Percentiles rank a stretch among this genome's conserved stretches.
phyloP scores from a whole-genome alignment of 164 flowering plant genomes.

The Vitis rupestris region DNA sequence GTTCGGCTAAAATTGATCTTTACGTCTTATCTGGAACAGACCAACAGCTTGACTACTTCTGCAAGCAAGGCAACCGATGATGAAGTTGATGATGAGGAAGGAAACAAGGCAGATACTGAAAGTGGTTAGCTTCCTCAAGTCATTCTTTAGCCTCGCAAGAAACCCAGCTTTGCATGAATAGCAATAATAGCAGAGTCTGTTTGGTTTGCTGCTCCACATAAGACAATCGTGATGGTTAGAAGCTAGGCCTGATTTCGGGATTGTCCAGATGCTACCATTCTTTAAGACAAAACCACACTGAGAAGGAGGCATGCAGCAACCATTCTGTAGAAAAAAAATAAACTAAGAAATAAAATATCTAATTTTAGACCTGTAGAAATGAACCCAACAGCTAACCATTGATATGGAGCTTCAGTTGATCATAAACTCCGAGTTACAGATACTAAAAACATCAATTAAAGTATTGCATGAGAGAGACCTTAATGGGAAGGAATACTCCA shows the following conservation, averaged over 20 bases:
- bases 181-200: conserved; percentile 43
- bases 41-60: conserved; percentile 14
- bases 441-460: background rate
- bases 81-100: conserved; percentile 47
- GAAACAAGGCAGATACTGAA: conserved; percentile 43
- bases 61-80: conserved; percentile 58
- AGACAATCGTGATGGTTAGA: conserved; percentile 31
- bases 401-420: no score
- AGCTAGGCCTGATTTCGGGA: background rate
- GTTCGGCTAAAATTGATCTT: no score
- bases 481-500: conserved; percentile 39
- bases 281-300: conserved; percentile 38
- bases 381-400: background rate
- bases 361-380: background rate
- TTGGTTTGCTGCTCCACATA: conserved; percentile 34
- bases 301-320: conserved; percentile 66
- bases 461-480: conserved; percentile 35
- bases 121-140: conserved; percentile 54
- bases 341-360: background rate
- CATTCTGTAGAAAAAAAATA: conserved; percentile 39
- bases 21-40: no score
- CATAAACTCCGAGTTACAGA: no score
- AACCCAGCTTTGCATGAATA: conserved; percentile 57
- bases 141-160: conserved; percentile 42
- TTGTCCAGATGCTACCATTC: conserved; percentile 25